Conservation (phyloP, 805 yeast genomes). For the Metschnikowia baotianmanensis region DNA sequence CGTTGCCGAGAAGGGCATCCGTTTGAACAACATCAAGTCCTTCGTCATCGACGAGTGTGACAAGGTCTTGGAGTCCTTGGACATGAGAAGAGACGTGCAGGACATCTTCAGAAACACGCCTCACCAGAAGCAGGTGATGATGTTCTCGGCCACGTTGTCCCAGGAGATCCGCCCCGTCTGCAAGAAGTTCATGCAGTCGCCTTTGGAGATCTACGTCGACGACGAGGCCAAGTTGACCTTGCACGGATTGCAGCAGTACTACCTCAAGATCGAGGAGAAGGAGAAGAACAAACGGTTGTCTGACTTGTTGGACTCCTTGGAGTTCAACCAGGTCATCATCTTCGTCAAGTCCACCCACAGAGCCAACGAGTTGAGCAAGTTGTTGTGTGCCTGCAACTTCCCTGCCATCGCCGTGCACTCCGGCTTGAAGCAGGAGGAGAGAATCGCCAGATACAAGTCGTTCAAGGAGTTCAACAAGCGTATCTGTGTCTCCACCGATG, state of each 20-base stretch:
- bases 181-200: conserved; percentile 97
- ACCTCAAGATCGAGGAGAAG: conserved; percentile 80
- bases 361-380: conserved; percentile 86
- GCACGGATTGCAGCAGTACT: conserved; percentile 98
- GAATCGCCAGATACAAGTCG: conserved; percentile 93
- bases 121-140: conserved; percentile 98
- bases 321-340: conserved; percentile 96
- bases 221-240: conserved; percentile 96
- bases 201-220: conserved; percentile 95
- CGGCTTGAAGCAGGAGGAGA: conserved; percentile 94
- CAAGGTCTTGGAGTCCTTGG: conserved; percentile 86
- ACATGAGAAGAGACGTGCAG: conserved; percentile 98
- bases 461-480: conserved; percentile 98
- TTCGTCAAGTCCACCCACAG: conserved; percentile 90
- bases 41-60: conserved; percentile 98
- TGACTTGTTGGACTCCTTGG: conserved; percentile 88
- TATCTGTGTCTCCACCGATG: conserved; percentile 97
- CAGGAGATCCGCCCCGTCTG: conserved; percentile 94
- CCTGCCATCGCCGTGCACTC: conserved; percentile 97
- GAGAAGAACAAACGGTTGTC: conserved; percentile 93
- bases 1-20: conserved; percentile 84
- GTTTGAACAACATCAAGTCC: conserved; percentile 85
- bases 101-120: conserved; percentile 97
- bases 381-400: conserved; percentile 89
- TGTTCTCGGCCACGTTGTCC: conserved; percentile 95